Base-by-base conservation (phyloP, 2,329 filamentous ascomycete species). In the Colletotrichum chrysophilum region DNA sequence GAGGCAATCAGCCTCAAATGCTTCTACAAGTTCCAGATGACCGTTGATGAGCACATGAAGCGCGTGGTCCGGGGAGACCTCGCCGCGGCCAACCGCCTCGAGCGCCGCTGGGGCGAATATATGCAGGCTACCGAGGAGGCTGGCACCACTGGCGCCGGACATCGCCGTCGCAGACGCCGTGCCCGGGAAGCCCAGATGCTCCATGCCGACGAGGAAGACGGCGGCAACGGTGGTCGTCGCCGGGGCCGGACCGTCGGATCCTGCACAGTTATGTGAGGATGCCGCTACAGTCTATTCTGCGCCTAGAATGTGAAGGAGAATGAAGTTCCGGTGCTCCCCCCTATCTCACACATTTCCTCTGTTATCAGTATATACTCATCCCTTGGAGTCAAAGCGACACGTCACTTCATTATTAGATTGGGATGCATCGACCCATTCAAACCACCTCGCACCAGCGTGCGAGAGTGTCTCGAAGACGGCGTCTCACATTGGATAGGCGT, bases 21-120 rank as follows among this genome's bases (percentile, higher is more conserved):
- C 84, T 98, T 96, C 87, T 98, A 98, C 83, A 95, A 94, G 56
- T 98, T 95, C 91, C 96, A 98, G 85, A 95, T 95, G 86, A 98
- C 96, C 0, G 96, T 98, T 6, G 94, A 98, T 79, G 96, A 98
- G 83, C 96, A 98, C 84, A 96, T 93, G 69, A 96, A 96, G 86
- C 92, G 96, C 5, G 95, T 98, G 1, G 84, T 98, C 67, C 89
- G 91, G 6, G 95, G 95, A 8, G 94, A 98, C 77, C 90, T 95
- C 74, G 87, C 89, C 0, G 90, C 94, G 2, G 97, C 97, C 1
- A 89, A 89, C 48, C 89, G 95, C n/a, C 88, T 98, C 24, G 96
- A 98, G 87, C 90, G 93, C 78, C 97, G 96, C 83, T 98, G 96
- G 96, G 94, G 94, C 0, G 94, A 97, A 70, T 98, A 95, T 83